Base-by-base conservation (phyloP, 257 asterid genomes). In the Leptodermis oblonga region DNA sequence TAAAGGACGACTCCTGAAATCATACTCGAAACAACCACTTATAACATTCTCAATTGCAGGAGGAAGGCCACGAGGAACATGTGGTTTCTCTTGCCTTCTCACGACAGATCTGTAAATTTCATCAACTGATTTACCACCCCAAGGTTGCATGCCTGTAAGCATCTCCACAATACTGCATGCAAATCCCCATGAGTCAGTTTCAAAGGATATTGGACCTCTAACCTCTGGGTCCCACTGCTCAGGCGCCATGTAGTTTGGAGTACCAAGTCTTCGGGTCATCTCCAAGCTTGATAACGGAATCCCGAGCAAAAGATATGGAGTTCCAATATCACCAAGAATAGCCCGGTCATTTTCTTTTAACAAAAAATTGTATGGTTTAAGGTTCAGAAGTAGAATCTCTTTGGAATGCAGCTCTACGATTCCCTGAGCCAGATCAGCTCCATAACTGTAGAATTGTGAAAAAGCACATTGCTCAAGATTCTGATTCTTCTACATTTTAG, bases 141-240 rank as follows among this genome's bases (percentile, higher is more conserved):
- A 92, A 48, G 98, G 98, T 78, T 76, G 90, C 73, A 62, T 67
- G 26, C 98, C 98, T 39, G 96, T 88, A 68, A 92, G 71, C 97
- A 92, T 90, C 79, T 92, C 98, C 80, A 90, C 76, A 46, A 92
- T 82, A 71, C 96, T 84, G 89, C 95, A 90, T 45, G 90, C 97
- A 46, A 92, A 92, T 70, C 96, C 96, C 97, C 98, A 92, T 4
- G 97, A 92, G 81, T 92, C 96, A 48, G 96, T 85, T 86, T 92
- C 97, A 37, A 84, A 82, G 28, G 97, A 83, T 68, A 92, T 59
- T 0, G 97, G 98, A 62, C 97, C 98, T 68, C 89, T 85, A 68
- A 86, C 83, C 79, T 90, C 98, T 2, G 97, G 96, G 37, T 82
- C 85, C 97, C 98, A 92, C 76, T 92, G 97, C 59, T 92, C 98